Percentiles rank a stretch among this genome's conserved stretches.
Evolutionary conservation across 1,284 basidiomycete genomes (phyloP).

Genomic region (Irpex rosettiformis): DNA sequence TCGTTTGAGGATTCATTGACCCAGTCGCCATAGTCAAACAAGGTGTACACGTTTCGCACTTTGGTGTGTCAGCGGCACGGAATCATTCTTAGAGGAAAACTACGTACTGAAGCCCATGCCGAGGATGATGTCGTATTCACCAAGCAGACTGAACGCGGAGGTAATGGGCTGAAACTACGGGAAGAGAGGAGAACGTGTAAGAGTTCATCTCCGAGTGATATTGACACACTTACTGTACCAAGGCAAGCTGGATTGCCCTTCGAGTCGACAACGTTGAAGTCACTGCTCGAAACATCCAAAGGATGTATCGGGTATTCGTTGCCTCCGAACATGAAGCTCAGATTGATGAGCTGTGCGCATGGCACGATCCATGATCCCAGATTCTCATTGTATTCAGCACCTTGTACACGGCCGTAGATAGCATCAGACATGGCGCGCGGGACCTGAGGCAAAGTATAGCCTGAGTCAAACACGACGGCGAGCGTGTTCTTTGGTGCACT

Average conservation of each 20-base stretch:
- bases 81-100: neutral
- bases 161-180: conserved; percentile 79
- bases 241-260: conserved; percentile 63
- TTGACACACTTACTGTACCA: conserved; percentile 50
- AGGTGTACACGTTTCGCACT: conserved; percentile 69
- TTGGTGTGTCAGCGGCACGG: conserved; percentile 3
- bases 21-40: conserved; percentile 61
- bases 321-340: conserved; percentile 71
- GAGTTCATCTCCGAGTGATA: neutral
- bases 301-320: conserved; percentile 67
- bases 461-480: conserved; percentile 63
- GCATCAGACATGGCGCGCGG: conserved; percentile 72
- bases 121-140: conserved; percentile 77
- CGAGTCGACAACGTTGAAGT: conserved; percentile 51
- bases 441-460: conserved; percentile 68
- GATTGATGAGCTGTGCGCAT: conserved; percentile 65
- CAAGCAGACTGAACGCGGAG: conserved; percentile 70
- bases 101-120: conserved; percentile 76
- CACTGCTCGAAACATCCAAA: conserved; percentile 65
- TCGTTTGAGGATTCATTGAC: conserved; percentile 35
- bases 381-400: conserved; percentile 60
- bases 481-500: conserved; percentile 33
- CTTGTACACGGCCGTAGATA: conserved; percentile 76
- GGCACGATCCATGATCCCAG: conserved; percentile 69
- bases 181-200: neutral